phyloP scores from a whole-genome alignment of 2,329 filamentous ascomycete genomes.

The Tympanopsis confertula region DNA sequence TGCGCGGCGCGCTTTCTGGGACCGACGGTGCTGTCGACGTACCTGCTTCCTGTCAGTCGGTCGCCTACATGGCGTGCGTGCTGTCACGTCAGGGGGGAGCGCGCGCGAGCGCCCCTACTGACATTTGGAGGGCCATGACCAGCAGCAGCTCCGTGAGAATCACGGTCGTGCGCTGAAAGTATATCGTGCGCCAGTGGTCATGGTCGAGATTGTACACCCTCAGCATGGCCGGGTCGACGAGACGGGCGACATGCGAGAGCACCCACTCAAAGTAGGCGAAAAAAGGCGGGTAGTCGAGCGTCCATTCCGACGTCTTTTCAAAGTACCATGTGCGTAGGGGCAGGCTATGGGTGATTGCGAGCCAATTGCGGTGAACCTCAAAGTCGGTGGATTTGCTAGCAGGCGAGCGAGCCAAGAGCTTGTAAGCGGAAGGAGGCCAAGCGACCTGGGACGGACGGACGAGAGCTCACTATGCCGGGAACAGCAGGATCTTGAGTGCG shows the following conservation, averaged over 20 bases:
- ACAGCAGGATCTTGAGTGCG: slow-evolving; percentile 81
- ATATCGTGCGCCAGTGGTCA: slow-evolving; percentile 85
- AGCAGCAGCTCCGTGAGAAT: slow-evolving; percentile 76
- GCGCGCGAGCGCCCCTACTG: background rate
- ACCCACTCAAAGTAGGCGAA: slow-evolving; percentile 96
- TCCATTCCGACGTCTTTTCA: slow-evolving; percentile 95
- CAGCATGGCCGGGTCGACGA: slow-evolving; percentile 73
- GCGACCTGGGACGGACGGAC: no score
- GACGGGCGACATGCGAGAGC: slow-evolving; percentile 68
- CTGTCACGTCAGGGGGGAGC: background rate
- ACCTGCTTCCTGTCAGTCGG: slow-evolving; percentile 34
- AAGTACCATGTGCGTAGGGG: slow-evolving; percentile 87
- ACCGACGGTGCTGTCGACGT: slow-evolving; percentile 58
- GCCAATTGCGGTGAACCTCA: slow-evolving; percentile 97
- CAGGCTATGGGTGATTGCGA: slow-evolving; percentile 85
- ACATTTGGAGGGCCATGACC: slow-evolving; percentile 66
- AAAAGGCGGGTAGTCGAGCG: slow-evolving; percentile 94
- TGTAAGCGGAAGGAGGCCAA: slow-evolving; percentile 3
- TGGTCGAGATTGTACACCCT: slow-evolving; percentile 70
- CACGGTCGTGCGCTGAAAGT: slow-evolving; percentile 85
- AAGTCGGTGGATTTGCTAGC: slow-evolving; percentile 94
- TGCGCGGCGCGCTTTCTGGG: slow-evolving; percentile 66
- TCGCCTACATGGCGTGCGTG: slow-evolving; percentile 1
- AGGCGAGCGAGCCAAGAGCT: slow-evolving; percentile 6
- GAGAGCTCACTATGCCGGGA: slow-evolving; percentile 79